Evolutionary conservation across 2,329 filamentous ascomycete genomes (phyloP).

Genomic region (Venturia pyrina): DNA sequence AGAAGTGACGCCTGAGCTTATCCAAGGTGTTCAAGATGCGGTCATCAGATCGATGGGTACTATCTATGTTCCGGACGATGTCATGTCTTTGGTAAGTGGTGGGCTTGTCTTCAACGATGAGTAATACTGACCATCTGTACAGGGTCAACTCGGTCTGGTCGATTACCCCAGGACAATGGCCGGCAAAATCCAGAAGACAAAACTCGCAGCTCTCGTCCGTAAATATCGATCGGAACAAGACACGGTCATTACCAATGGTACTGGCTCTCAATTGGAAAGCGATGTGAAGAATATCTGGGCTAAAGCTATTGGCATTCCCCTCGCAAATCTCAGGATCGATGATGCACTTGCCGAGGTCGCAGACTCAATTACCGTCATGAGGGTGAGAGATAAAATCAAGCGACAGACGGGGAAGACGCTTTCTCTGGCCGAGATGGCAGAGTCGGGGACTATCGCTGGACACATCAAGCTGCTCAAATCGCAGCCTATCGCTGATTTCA

Average conservation of each 20-base stretch:
- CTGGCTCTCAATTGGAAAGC: conserved; percentile 1
- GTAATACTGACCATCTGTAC: background rate
- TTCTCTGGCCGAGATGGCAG: conserved; percentile 10
- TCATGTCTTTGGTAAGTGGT: conserved; percentile 28
- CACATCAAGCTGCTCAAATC: conserved; percentile 21
- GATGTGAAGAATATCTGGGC: conserved; percentile 12
- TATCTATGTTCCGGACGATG: conserved; percentile 30
- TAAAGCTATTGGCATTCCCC: conserved; percentile 4
- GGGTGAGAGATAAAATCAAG: conserved; percentile 13
- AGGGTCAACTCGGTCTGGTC: conserved; percentile 30
- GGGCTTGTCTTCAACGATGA: background rate
- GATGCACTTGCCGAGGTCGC: conserved; percentile 9
- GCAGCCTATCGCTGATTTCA: conserved; percentile 16
- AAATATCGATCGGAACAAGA: conserved; percentile 21
- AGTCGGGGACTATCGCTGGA: background rate
- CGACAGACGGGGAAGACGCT: conserved; percentile 12
- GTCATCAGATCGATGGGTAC: conserved; percentile 23
- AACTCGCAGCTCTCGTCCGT: conserved; percentile 23
- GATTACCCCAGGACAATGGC: conserved; percentile 33
- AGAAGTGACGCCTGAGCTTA: conserved; percentile 23
- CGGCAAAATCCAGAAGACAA: conserved; percentile 36
- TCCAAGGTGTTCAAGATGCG: conserved; percentile 25
- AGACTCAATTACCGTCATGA: conserved; percentile 15
- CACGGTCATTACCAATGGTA: background rate
- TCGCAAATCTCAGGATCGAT: conserved; percentile 1